phyloP scores from a whole-genome alignment of 441 rosid species.

The Mallotus japonicus region DNA sequence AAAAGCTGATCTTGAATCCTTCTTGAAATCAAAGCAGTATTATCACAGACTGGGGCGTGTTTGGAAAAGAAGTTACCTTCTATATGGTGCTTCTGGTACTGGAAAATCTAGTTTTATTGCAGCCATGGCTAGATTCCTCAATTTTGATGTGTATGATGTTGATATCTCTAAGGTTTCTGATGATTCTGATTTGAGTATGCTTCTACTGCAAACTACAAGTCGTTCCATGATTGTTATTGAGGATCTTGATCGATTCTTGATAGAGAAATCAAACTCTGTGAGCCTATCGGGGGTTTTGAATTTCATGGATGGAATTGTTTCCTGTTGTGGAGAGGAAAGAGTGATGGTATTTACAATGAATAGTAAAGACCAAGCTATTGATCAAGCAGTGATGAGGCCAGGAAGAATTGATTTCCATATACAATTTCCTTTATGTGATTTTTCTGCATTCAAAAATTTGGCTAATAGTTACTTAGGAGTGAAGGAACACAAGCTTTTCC shows the following conservation, averaged over 20 bases:
- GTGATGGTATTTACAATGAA: slow-evolving; percentile 60
- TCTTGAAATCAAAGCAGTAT: slow-evolving; percentile 56
- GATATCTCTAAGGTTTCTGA: slow-evolving; percentile 57
- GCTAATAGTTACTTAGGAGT: slow-evolving; percentile 55
- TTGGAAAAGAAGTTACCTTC: slow-evolving; percentile 74
- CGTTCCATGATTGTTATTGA: slow-evolving; percentile 70
- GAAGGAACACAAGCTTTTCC: slow-evolving; percentile 58
- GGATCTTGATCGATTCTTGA: slow-evolving; percentile 64
- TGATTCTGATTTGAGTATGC: slow-evolving; percentile 59
- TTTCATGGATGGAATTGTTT: slow-evolving; percentile 62
- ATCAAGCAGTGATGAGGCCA: slow-evolving; percentile 48
- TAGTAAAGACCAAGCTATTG: slow-evolving; percentile 45
- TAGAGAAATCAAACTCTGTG: slow-evolving; percentile 38
- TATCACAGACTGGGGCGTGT: slow-evolving; percentile 69
- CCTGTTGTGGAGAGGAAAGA: slow-evolving; percentile 51
- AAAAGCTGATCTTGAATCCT: slow-evolving; percentile 65
- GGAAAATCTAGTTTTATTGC: slow-evolving; percentile 88
- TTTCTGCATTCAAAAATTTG: slow-evolving; percentile 43
- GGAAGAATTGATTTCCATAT: slow-evolving; percentile 66
- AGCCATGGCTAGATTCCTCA: slow-evolving; percentile 76
- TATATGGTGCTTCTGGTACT: slow-evolving; percentile 79
- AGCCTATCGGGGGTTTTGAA: slow-evolving; percentile 45
- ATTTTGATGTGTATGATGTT: slow-evolving; percentile 69
- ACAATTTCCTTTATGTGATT: slow-evolving; percentile 52
- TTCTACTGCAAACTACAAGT: slow-evolving; percentile 55